Base-by-base conservation (phyloP, 345 rosid genomes). In the Camelina neglecta region DNA sequence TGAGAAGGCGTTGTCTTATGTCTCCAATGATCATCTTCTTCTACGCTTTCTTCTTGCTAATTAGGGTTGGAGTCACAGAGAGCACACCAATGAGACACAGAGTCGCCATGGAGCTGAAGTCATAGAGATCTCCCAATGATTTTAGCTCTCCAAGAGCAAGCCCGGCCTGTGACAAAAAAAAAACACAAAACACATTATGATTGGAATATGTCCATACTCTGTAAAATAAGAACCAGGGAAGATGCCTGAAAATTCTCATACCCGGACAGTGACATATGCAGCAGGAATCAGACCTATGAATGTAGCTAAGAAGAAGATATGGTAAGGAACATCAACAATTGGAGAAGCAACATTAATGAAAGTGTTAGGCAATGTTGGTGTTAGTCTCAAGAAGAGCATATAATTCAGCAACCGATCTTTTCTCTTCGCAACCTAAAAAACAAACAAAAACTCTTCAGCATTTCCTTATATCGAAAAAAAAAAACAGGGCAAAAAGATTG, bases 281-380 rank as follows among this genome's bases (percentile, higher is more conserved):
- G 96, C 97, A 63, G 98, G 98, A 65, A 90, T 90, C 80, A 91
- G 83, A 29, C 97, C 98, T 10, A 94, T 84, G 60, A 89, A 77
- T 29, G 98, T 90, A 41, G 88, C 95, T 36, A 84, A 60, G 79
- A 92, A 89, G 90, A 94, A 94, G 57, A 83, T 94, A 81, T 90
- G 96, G 66, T 86, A 94, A 60, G 98, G 97, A 47, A 92, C 91
- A 68, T 92, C 85, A 33, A 94, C 97, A 59, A 86, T 94, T 0
- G 97, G 98, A 36, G 98, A 90, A 72, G 98, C 97, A 70, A 92
- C 88, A 65, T 94, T 94, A 26, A 94, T 92, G 74, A 94, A 94
- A 24, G 96, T 90, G 65, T 92, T 92, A 15, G 98, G 98, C 76
- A 92, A 80, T 63, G 97, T 89, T 42, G 98, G 98, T 70, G 97